Evolutionary conservation across 2,329 filamentous ascomycete species (phyloP), one percentile per base, ranked within the genome.

Genomic region (Daldinia sp.): DNA sequence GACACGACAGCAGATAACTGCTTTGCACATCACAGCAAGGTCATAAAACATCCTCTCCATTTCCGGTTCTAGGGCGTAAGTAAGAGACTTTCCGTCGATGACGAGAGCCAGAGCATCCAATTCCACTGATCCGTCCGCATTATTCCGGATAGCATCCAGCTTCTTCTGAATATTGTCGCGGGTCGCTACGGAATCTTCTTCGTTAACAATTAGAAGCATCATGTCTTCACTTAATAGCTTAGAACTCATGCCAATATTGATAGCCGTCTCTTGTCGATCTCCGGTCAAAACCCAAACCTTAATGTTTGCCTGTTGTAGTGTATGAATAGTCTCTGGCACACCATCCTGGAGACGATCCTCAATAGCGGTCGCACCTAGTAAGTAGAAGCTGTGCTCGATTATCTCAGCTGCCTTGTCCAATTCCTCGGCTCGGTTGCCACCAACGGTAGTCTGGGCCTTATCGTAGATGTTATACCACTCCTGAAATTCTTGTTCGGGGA

Each of bases 221-320:
- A 99, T 99, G 72, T 99, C 96, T 78, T 99, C 95, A 69, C 93
- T 97, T 63, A 99, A 92, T 50, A 99, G 85, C 80, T 98, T 98
- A 80, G 95, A 99, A 76, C 93, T 97, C 95, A 99, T 99, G 68
- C 96, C 95, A 70, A 99, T 99, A 77, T 99, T 99, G 85, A 99
- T 99, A 58, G 95, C 95, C 25, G 95, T 99, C 78, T 99, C 95
- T 79, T 99, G 96, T 72, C 95, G 88, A 81, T 99, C 95, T 71
- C 95, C 95, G 35, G 95, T 99, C 77, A 99, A 79, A 17, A 99
- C 95, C 95, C 95, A 99, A 57, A 99, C 90, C 79, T 99, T 99
- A 83, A 99, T 98, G 54, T 94, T 94, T 21, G 96, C 95, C 68
- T 94, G 92, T 77, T 99, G 96, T 25, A 99, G 83, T 0, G 95